Evolutionary conservation across 305 asterid genomes (phyloP).

Genomic region (Fraxinus nigra): DNA sequence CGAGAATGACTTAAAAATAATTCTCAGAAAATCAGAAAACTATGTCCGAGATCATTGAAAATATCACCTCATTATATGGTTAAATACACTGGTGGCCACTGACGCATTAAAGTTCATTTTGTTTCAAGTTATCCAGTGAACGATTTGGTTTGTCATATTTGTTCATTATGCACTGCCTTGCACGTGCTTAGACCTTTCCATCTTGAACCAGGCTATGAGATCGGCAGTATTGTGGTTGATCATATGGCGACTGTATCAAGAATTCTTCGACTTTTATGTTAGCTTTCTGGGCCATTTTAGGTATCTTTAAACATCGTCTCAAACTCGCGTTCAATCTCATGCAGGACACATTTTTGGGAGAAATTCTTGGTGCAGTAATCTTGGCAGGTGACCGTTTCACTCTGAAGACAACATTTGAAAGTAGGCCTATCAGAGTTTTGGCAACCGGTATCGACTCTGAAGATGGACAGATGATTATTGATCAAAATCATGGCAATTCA

Average conservation of each 20-base stretch:
- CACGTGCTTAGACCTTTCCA: background rate
- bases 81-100: background rate
- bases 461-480: constrained; percentile 50
- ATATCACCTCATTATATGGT: background rate
- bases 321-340: background rate
- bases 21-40: background rate
- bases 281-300: background rate
- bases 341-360: constrained; percentile 76
- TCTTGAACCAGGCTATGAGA: background rate
- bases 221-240: background rate
- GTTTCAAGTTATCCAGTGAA: background rate
- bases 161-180: background rate
- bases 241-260: background rate
- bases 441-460: constrained; percentile 55
- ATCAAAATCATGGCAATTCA: constrained; percentile 38
- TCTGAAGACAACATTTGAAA: constrained; percentile 36
- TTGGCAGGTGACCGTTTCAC: constrained; percentile 43
- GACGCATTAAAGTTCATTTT: background rate
- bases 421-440: constrained; percentile 36
- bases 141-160: background rate
- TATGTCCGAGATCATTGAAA: background rate
- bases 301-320: background rate
- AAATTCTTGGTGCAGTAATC: constrained; percentile 71
- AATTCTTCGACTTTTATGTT: background rate
- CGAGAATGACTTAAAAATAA: background rate